Evolutionary conservation across 2,329 filamentous ascomycete genomes (phyloP).

Genomic region (Arthrobotrys entomopaga): DNA sequence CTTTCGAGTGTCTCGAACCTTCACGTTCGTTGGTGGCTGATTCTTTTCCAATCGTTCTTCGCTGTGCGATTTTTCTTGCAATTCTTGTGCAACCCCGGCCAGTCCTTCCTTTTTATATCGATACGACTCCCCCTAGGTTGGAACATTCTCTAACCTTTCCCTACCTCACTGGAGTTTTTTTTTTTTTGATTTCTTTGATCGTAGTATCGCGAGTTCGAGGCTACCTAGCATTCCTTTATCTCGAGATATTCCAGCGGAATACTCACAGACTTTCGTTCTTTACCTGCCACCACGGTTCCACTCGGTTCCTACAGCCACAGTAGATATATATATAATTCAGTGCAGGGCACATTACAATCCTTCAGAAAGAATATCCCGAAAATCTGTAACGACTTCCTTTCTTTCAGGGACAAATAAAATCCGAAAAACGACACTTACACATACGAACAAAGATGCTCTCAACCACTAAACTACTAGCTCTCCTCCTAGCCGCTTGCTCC

Average conservation of each 20-base stretch:
- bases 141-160: conserved; percentile 48
- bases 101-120: conserved; percentile 45
- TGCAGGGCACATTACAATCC: conserved; percentile 51
- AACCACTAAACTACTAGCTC: conserved; percentile 11
- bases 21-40: conserved; percentile 29
- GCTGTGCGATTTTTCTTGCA: conserved; percentile 37
- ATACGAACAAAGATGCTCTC: conserved; percentile 38
- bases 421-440: conserved; percentile 12
- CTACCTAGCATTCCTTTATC: conserved; percentile 46
- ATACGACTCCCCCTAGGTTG: conserved; percentile 22
- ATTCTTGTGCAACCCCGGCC: conserved; percentile 28
- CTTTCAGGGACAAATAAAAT: neutral
- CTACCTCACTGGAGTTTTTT: conserved; percentile 12
- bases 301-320: conserved; percentile 5
- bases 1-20: conserved; percentile 36
- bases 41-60: conserved; percentile 28
- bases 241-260: conserved; percentile 35
- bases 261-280: conserved; percentile 22
- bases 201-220: conserved; percentile 53
- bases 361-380: neutral
- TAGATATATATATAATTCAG: conserved; percentile 35
- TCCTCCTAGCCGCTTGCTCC: conserved; percentile 15
- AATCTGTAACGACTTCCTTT: conserved; percentile 5
- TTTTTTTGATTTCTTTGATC: conserved; percentile 19
- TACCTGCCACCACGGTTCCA: conserved; percentile 20